Conservation (phyloP, 2,329 filamentous ascomycete species). For the Alternaria rosae region DNA sequence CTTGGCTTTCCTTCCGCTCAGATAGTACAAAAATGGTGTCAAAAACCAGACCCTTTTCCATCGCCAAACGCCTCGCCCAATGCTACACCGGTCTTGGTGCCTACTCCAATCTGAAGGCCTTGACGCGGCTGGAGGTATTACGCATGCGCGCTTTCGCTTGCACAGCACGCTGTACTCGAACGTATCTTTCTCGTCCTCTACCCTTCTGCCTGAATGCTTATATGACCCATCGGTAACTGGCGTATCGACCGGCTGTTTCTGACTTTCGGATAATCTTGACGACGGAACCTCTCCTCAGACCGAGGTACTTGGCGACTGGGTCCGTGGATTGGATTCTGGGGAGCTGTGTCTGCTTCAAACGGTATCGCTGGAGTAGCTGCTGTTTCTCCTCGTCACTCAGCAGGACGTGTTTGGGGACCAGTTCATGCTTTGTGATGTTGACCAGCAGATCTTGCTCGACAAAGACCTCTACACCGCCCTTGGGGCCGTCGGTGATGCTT, state of each 20-base stretch:
- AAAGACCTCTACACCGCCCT: constrained; percentile 92
- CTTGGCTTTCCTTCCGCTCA: neutral
- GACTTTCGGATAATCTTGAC: constrained; percentile 98
- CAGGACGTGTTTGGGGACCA: constrained; percentile 92
- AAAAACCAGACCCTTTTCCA: constrained; percentile 25
- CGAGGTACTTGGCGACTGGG: constrained; percentile 90
- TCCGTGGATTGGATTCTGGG: constrained; percentile 91
- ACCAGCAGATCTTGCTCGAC: constrained; percentile 94
- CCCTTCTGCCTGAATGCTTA: constrained; percentile 21
- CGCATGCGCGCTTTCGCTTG: neutral
- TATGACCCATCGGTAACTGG: constrained; percentile 82
- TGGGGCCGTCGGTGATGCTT: constrained; percentile 60
- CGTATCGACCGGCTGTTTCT: constrained; percentile 95
- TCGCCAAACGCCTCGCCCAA: constrained; percentile 41
- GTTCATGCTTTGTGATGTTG: constrained; percentile 97
- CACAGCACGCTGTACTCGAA: neutral
- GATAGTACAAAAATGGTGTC: constrained; percentile 11
- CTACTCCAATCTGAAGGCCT: neutral
- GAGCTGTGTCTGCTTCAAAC: constrained; percentile 96
- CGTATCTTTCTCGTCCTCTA: neutral
- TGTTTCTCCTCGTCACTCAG: constrained; percentile 90
- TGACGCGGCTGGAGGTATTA: neutral
- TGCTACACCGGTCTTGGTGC: constrained; percentile 21
- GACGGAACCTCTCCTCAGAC: constrained; percentile 87
- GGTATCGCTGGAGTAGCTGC: constrained; percentile 84